Conservation (phyloP, 306 rosid genomes). For the Oxytropis ochrocephala region DNA sequence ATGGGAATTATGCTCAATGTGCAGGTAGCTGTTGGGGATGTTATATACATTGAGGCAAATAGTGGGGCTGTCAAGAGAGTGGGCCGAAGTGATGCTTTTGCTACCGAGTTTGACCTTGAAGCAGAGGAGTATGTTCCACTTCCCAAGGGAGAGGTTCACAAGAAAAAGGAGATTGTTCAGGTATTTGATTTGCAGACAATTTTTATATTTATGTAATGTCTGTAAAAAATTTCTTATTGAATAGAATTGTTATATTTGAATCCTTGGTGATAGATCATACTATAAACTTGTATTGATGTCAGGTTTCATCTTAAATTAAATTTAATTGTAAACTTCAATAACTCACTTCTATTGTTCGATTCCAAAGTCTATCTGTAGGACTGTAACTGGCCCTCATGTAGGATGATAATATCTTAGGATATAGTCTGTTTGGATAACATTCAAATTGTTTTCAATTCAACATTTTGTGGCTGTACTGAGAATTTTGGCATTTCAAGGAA, state of each 20-base stretch:
- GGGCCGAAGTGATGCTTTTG: conserved; percentile 97
- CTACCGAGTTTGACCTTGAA: conserved; percentile 95
- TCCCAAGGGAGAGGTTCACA: conserved; percentile 99
- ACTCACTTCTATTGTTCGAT: not conserved
- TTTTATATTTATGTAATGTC: not conserved
- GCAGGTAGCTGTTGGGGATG: conserved; percentile 96
- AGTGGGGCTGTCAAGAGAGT: conserved; percentile 98
- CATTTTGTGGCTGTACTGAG: not conserved
- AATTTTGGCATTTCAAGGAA: not conserved
- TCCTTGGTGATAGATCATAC: not conserved
- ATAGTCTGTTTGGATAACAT: not conserved
- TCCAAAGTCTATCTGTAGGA: not conserved
- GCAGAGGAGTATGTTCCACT: conserved; percentile 99
- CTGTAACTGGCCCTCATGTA: not conserved
- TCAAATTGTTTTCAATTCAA: not conserved
- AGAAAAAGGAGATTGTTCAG: conserved; percentile 96
- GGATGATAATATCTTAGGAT: not conserved
- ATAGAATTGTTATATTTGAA: not conserved
- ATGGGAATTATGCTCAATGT: conserved; percentile 4
- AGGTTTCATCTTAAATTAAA: not conserved
- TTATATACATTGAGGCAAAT: conserved; percentile 87
- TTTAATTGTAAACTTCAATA: not conserved
- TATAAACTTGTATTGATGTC: not conserved
- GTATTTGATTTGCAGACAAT: conserved; percentile 35
- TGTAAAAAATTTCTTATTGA: not conserved